Base-by-base conservation (phyloP, 805 yeast species). In the Barnettozyma pratensis region DNA sequence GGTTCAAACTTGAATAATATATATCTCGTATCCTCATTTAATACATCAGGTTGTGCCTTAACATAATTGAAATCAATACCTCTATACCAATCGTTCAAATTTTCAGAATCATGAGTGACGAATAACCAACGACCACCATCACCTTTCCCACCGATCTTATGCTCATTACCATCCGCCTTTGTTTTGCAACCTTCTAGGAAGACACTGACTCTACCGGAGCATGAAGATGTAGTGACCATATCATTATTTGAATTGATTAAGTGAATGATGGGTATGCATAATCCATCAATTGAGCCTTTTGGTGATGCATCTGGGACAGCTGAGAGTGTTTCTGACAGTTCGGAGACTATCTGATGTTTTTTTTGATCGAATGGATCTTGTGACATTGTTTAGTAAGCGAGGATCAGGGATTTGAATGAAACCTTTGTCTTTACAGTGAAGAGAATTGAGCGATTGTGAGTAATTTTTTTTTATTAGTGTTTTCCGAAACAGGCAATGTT, bases 111-210 rank as follows among this genome's bases (percentile, higher is more conserved):
- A 60, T 89, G 96, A 0, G 89, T 78, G 3, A 89, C 88, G 68
- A 78, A 88, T 10, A 87, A 60, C 96, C 96, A 89, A 48, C 73
- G 74, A 0, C 96, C 96, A 1, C 96, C 96, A 45, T 81, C 79
- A 8, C 96, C 96, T 60, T 89, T 89, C 4, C 95, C 88, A 1
- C 96, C 94, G 12, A 85, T 77, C 56, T 78, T 73, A 3, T 62
- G 45, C 10, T 49, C 48, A 11, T 62, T 60, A 7, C 54, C 54
- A 9, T 31, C 34, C 3, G 11, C 48, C 51, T 35, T 58, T 61
- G 10, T 48, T 54, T 56, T 87, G 86, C 8, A 67, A 3, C 96
- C 96, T 60, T 88, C 96, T 2, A 85, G 67, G 61, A 85, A 89
- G 0, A 89, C 89, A 49, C 92, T 82, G 1, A 88, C 83, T 58